phyloP scores from a whole-genome alignment of 805 yeast genomes.

The Zygotorulaspora sp. region DNA sequence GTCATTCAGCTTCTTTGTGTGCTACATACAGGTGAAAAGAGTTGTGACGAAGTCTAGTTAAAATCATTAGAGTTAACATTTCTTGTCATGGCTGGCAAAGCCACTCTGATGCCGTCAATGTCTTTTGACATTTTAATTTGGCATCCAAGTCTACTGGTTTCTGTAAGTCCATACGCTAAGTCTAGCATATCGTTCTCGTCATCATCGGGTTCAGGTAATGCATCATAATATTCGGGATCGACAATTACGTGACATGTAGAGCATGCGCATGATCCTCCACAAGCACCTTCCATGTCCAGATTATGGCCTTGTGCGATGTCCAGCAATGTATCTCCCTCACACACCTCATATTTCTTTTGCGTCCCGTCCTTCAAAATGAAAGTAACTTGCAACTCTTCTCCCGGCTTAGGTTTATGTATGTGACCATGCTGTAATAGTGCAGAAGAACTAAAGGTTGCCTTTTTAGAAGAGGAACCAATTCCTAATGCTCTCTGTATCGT shows the following conservation, averaged over 20 bases:
- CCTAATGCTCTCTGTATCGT: not conserved
- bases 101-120: conserved; percentile 89
- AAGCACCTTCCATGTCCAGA: conserved; percentile 95
- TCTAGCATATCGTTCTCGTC: conserved; percentile 99
- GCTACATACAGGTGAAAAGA: no score
- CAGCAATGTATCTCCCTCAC: conserved; percentile 85
- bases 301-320: conserved; percentile 94
- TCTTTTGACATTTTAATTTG: conserved; percentile 87
- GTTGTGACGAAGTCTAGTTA: conserved; percentile 37
- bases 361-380: conserved; percentile 89
- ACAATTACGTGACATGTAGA: conserved; percentile 96
- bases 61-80: conserved; percentile 83
- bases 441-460: conserved; percentile 25
- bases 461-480: not conserved
- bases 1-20: no score
- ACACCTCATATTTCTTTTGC: conserved; percentile 76
- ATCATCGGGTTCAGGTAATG: conserved; percentile 89
- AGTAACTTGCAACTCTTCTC: conserved; percentile 84
- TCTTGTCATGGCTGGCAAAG: conserved; percentile 95
- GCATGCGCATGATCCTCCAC: conserved; percentile 99
- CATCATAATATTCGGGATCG: conserved; percentile 91
- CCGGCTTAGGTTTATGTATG: conserved; percentile 83
- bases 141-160: conserved; percentile 93
- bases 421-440: conserved; percentile 61
- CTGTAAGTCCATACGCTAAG: conserved; percentile 94